Percentiles rank a stretch among this genome's conserved stretches.
phyloP scores from a whole-genome alignment of 345 rosid species.

The Balakata baccata region DNA sequence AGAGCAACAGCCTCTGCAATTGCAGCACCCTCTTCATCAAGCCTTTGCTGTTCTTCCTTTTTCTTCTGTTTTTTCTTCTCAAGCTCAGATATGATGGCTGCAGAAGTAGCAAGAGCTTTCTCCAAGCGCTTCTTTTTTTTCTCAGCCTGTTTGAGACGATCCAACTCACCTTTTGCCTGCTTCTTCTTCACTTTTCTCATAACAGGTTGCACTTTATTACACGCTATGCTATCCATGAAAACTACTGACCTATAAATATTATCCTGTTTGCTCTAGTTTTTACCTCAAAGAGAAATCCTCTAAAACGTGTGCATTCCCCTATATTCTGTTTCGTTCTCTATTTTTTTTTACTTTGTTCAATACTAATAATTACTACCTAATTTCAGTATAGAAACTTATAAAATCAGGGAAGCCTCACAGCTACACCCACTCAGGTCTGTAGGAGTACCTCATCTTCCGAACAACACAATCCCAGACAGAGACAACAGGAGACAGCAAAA shows the following conservation, averaged over 20 bases:
- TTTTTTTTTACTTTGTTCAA: constrained; percentile 21
- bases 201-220: constrained; percentile 60
- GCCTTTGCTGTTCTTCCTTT: constrained; percentile 91
- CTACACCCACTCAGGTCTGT: constrained; percentile 99
- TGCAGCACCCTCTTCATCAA: constrained; percentile 98
- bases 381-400: constrained; percentile 30
- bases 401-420: constrained; percentile 21
- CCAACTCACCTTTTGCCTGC: constrained; percentile 69
- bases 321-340: constrained; percentile 27
- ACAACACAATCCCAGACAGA: constrained; percentile 97
- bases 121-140: constrained; percentile 83
- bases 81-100: constrained; percentile 72
- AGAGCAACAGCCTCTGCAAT: constrained; percentile 98
- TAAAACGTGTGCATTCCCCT: constrained; percentile 54
- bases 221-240: constrained; percentile 61
- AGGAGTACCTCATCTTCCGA: constrained; percentile 95
- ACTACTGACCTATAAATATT: constrained; percentile 26
- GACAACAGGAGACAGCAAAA: constrained; percentile 78
- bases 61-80: constrained; percentile 83
- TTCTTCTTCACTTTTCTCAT: constrained; percentile 75
- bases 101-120: constrained; percentile 91
- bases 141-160: constrained; percentile 83
- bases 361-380: constrained; percentile 38
- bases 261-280: constrained; percentile 32
- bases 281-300: constrained; percentile 33